phyloP scores from a whole-genome alignment of 768 basidiomycete genomes.

The Ramaria sp. region DNA sequence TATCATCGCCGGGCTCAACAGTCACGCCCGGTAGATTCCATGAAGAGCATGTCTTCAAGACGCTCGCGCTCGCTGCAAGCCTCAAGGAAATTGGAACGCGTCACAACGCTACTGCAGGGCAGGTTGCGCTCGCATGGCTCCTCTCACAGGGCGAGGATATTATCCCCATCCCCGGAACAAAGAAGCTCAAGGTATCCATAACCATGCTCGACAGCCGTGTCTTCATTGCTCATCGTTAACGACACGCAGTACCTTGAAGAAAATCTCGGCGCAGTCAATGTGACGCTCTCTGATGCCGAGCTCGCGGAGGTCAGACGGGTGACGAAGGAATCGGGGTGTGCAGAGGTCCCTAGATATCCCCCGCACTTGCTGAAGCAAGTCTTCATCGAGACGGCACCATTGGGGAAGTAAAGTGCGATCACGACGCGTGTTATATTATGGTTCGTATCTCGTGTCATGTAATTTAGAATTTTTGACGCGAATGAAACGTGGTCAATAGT shows the following conservation, averaged over 20 bases:
- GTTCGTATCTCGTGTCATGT: too few relatives aligned
- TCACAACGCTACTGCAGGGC: conserved; percentile 32
- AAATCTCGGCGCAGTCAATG: background rate
- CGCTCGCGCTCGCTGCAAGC: conserved; percentile 20
- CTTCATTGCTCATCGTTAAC: background rate
- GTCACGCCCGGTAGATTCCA: background rate
- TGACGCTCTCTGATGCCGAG: too few relatives aligned
- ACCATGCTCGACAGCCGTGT: background rate
- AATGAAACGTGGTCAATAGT: too few relatives aligned
- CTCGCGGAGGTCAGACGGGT: too few relatives aligned
- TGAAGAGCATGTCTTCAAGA: background rate
- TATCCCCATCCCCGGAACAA: conserved; percentile 39
- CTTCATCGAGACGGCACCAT: too few relatives aligned
- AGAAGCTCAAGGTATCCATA: conserved; percentile 17
- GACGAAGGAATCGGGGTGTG: too few relatives aligned
- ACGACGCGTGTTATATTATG: too few relatives aligned
- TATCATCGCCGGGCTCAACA: background rate
- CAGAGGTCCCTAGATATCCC: too few relatives aligned
- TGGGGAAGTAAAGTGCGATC: too few relatives aligned
- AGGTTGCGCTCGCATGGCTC: conserved; percentile 40
- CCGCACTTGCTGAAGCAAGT: too few relatives aligned
- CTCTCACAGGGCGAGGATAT: conserved; percentile 36
- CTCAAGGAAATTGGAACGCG: conserved; percentile 27
- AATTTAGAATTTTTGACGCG: too few relatives aligned
- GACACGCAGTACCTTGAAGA: background rate